Conservation (phyloP, 2,329 filamentous ascomycete genomes). For the Neofusicoccum laricinum region DNA sequence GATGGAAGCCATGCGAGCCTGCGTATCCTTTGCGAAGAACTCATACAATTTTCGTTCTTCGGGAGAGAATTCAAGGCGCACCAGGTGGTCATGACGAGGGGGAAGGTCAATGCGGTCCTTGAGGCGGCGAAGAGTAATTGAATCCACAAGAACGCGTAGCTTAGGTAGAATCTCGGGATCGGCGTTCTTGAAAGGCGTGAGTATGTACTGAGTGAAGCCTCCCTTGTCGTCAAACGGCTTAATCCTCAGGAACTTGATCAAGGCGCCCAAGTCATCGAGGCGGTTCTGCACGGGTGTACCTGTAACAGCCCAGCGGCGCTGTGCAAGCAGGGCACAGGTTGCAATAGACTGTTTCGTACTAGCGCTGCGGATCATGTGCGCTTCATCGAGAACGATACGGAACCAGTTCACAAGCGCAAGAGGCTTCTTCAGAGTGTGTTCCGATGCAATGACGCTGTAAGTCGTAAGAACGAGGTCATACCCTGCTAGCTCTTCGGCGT, state of each 20-base stretch:
- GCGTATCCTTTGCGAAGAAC: constrained; percentile 77
- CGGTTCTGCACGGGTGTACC: constrained; percentile 95
- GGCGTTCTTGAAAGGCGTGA: constrained; percentile 81
- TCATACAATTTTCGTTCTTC: constrained; percentile 79
- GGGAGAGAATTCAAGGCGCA: constrained; percentile 70
- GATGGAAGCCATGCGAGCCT: constrained; percentile 75
- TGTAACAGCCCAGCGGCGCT: constrained; percentile 93
- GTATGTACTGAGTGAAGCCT: constrained; percentile 76
- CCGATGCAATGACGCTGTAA: constrained; percentile 82
- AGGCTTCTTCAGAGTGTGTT: constrained; percentile 67
- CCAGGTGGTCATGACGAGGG: constrained; percentile 66
- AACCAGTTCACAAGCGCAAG: constrained; percentile 85
- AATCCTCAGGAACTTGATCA: constrained; percentile 81
- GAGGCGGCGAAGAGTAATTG: constrained; percentile 85
- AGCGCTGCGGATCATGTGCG: constrained; percentile 88
- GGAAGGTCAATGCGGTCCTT: constrained; percentile 84
- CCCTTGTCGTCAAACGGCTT: constrained; percentile 78
- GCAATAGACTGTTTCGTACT: constrained; percentile 79
- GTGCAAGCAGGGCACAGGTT: constrained; percentile 73
- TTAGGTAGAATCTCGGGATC: constrained; percentile 82
- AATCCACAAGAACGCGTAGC: constrained; percentile 84
- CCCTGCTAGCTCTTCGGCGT: constrained; percentile 61
- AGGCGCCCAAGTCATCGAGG: constrained; percentile 81
- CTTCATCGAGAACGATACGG: constrained; percentile 89
- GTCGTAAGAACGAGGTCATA: constrained; percentile 90